These are phyloP conservation scores for Backusella tuberculispora DNA, from an alignment of 192 early-diverging fungal species.

Conservation along the genomic window DNA sequence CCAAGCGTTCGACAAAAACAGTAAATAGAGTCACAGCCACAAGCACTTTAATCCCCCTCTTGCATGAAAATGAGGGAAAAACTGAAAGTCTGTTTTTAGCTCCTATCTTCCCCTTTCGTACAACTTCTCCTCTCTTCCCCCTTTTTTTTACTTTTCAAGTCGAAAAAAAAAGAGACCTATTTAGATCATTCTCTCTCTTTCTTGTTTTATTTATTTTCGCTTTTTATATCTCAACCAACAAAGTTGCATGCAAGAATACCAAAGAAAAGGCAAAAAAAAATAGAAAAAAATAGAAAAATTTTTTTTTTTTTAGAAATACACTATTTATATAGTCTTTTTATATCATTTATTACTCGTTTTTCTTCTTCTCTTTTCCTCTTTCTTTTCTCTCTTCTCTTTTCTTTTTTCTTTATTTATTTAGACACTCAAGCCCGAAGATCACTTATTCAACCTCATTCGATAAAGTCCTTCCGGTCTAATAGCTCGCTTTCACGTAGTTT, in stretches of 20 bases:
- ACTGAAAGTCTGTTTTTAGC: not conserved
- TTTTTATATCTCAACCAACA: too few relatives aligned
- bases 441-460: not conserved
- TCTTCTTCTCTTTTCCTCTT: not conserved
- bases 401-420: not conserved
- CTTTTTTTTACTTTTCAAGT: not conserved
- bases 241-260: too few relatives aligned
- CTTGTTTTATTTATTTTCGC: not conserved
- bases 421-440: conserved; percentile 7
- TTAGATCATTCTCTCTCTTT: not conserved
- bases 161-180: not conserved
- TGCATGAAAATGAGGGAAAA: not conserved
- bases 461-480: conserved; percentile 6
- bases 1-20: too few relatives aligned
- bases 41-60: not conserved
- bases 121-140: not conserved
- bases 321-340: not conserved
- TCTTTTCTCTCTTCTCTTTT: not conserved
- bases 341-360: not conserved
- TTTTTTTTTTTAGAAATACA: not conserved
- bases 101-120: not conserved
- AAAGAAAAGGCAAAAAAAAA: not conserved
- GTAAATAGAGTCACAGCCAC: not conserved
- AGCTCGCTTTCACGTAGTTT: conserved; percentile 24
- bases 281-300: not conserved